Evolutionary conservation across 768 basidiomycete genomes (phyloP).

Genomic region (Suillus hirtellus): DNA sequence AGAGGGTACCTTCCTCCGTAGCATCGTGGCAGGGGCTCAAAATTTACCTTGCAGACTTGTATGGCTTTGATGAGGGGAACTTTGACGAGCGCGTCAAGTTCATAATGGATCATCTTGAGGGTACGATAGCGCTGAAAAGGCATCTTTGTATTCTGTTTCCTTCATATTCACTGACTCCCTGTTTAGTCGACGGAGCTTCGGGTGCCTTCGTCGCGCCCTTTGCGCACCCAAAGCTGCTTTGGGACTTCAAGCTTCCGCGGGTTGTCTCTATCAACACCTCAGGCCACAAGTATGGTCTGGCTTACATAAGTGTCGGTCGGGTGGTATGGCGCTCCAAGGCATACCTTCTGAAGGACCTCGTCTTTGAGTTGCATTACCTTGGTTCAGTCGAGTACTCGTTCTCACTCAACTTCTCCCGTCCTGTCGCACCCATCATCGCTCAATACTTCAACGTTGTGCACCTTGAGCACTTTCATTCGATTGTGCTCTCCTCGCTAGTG

Average conservation of each 20-base stretch:
- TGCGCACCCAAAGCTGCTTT: slow-evolving; percentile 49
- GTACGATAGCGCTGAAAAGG: background rate
- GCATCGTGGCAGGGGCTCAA: background rate
- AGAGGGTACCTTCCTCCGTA: background rate
- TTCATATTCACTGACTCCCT: slow-evolving; percentile 9
- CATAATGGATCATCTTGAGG: too few relatives aligned
- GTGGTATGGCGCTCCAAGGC: slow-evolving; percentile 60
- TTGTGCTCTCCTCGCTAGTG: slow-evolving; percentile 8
- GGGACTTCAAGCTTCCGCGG: slow-evolving; percentile 63
- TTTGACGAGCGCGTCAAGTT: too few relatives aligned
- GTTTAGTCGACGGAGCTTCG: slow-evolving; percentile 55
- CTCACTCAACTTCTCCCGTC: slow-evolving; percentile 61
- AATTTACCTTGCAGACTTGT: too few relatives aligned
- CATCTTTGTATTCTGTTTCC: slow-evolving; percentile 30
- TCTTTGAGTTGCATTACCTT: slow-evolving; percentile 60
- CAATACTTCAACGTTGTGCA: slow-evolving; percentile 68
- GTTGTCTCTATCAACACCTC: slow-evolving; percentile 61
- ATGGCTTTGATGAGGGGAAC: too few relatives aligned
- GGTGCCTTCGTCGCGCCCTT: slow-evolving; percentile 68
- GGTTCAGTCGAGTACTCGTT: slow-evolving; percentile 73
- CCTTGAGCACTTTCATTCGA: slow-evolving; percentile 34
- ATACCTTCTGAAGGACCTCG: slow-evolving; percentile 65
- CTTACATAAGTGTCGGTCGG: slow-evolving; percentile 64
- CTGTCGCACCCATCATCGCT: slow-evolving; percentile 59
- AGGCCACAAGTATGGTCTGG: slow-evolving; percentile 63